A percentile compares a stretch with the other conserved stretches of the same genome.
These are phyloP conservation scores for Leishmania turanica DNA, from an alignment of 208 protist species.

Conservation along the genomic window DNA sequence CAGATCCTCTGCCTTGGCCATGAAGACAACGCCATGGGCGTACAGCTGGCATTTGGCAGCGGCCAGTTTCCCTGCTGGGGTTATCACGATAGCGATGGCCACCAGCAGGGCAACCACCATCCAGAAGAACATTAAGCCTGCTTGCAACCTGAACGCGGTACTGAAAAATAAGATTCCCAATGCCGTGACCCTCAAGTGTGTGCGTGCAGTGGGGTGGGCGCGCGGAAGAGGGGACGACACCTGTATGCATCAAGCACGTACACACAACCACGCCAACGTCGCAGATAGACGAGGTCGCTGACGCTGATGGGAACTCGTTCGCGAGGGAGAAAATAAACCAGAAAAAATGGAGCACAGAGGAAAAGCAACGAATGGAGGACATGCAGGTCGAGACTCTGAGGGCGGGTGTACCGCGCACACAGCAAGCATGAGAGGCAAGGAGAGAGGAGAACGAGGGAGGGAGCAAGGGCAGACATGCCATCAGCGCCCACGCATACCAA, in stretches of 20 bases:
- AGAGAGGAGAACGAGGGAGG: neutral
- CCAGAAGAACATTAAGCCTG: slow-evolving; percentile 65
- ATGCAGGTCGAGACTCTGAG: neutral
- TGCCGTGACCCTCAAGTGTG: neutral
- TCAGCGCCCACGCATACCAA: neutral
- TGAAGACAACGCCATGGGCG: slow-evolving; percentile 55
- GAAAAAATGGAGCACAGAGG: neutral
- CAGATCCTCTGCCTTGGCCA: slow-evolving; percentile 71
- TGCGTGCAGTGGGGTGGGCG: neutral
- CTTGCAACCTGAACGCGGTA: neutral
- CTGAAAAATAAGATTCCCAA: neutral
- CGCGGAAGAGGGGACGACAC: neutral
- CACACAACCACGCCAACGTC: neutral
- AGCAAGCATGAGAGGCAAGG: neutral
- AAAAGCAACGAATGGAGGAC: neutral
- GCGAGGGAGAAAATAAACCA: neutral
- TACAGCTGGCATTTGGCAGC: slow-evolving; percentile 61
- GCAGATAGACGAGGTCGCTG: neutral
- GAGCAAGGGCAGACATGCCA: neutral
- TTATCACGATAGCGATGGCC: slow-evolving; percentile 50
- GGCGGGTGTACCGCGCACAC: neutral
- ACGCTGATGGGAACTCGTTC: neutral
- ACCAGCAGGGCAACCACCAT: slow-evolving; percentile 65
- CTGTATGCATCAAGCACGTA: neutral
- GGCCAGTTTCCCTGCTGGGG: slow-evolving; percentile 42